phyloP scores from a whole-genome alignment of 805 yeast species.

The Saccharomycodes ludwigii region DNA sequence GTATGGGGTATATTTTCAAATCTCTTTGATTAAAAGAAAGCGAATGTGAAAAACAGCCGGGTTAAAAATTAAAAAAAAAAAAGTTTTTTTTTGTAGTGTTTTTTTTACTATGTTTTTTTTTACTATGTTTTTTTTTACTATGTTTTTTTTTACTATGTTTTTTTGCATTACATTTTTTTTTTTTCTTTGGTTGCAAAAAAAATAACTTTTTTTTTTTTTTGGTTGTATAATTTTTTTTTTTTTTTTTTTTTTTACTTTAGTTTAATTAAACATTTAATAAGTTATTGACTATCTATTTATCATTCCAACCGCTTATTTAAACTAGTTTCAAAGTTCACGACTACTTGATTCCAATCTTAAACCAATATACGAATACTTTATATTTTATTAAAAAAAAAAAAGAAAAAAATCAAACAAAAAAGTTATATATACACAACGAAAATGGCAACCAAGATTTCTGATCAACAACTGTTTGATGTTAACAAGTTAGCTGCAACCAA shows the following conservation, averaged over 20 bases:
- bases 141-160: neutral
- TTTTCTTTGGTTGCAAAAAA: constrained; percentile 1
- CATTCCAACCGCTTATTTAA: too few relatives aligned
- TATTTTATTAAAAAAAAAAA: too few relatives aligned
- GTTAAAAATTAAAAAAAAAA: too few relatives aligned
- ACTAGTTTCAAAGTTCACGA: too few relatives aligned
- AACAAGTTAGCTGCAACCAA: constrained; percentile 87
- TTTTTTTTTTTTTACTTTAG: neutral
- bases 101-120: too few relatives aligned
- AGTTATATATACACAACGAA: too few relatives aligned
- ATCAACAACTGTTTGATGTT: constrained; percentile 43
- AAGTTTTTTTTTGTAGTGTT: too few relatives aligned
- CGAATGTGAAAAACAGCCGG: too few relatives aligned
- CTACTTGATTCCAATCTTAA: neutral
- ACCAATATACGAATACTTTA: neutral
- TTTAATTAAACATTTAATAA: neutral
- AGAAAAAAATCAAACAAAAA: too few relatives aligned
- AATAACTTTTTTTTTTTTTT: constrained; percentile 1
- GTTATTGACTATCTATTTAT: too few relatives aligned
- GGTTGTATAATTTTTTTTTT: neutral
- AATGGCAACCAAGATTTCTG: constrained; percentile 14
- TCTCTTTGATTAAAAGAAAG: too few relatives aligned
- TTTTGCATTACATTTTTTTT: neutral
- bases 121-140: neutral
- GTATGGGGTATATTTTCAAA: too few relatives aligned